Base-by-base conservation (phyloP, 768 basidiomycete genomes). In the Mycena albidolilacea region DNA sequence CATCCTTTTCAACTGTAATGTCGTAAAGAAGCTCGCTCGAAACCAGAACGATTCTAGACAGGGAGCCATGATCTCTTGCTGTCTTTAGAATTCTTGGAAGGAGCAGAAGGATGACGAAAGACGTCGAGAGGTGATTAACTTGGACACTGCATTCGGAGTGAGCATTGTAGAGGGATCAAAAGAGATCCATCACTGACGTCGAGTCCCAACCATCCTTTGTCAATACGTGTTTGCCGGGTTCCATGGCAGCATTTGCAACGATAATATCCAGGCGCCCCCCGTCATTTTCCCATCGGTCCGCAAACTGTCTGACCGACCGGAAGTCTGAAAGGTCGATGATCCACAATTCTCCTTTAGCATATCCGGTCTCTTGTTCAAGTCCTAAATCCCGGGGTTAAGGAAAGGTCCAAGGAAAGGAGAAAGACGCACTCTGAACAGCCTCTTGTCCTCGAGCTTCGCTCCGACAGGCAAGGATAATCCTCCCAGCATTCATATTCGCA, bases 131-230 rank as follows among this genome's bases (percentile, higher is more conserved):
- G 50, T 81, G 70, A 64, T 86, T 85, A 23, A 83, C 79, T 66
- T 85, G 84, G 12, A 86, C 67, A 0, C 83, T 62, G 30, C 10
- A 48, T 46, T 37, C 14, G 35, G 5, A n/a, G 21, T 58, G 17
- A 58, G 37, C 11, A 59, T 37, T 19, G 1, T 38, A 37, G 15
- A 39, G 5, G 19, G 38, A 2, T 19, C 46, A 75, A 84, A 9
- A 21, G 7, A 21, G n/a, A 21, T 21, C 21, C 6, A 43, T n/a
- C 44, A 76, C 83, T 7, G 15, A 85, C 85, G 61, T 78, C 5
- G 76, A 64, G 62, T 86, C 85, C 83, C 82, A 84, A 8, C 81
- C 82, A 67, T 84, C 78, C 2, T 63, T 58, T 0, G 83, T 81
- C 39, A 55, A 35, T 10, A 74, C 52, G 41, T 75, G 81, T 38